Conservation (phyloP, 352 stramenopile species). For the Globisporangium cystogenes region DNA sequence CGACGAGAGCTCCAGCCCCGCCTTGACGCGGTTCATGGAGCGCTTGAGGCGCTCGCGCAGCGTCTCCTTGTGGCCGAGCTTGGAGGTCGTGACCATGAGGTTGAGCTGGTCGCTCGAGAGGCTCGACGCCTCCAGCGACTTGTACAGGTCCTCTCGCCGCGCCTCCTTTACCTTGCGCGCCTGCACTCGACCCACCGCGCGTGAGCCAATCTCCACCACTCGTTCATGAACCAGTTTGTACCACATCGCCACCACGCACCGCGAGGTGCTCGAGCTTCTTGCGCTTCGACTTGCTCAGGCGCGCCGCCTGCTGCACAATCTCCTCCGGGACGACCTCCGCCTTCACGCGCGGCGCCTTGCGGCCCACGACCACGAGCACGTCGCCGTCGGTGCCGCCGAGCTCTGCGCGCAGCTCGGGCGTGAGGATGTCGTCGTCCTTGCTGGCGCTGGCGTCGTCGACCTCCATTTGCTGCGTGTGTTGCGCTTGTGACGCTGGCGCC, state of each 20-base stretch:
- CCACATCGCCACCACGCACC: conserved; percentile 15
- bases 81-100: conserved; percentile 71
- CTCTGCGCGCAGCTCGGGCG: conserved; percentile 57
- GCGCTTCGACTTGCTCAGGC: conserved; percentile 78
- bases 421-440: conserved; percentile 33
- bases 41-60: conserved; percentile 71
- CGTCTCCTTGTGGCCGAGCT: conserved; percentile 80
- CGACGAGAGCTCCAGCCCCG: conserved; percentile 48
- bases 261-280: conserved; percentile 77
- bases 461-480: neutral
- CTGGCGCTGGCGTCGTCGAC: conserved; percentile 1
- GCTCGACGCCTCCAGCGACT: conserved; percentile 61
- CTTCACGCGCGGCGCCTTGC: conserved; percentile 51
- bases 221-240: neutral
- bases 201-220: neutral
- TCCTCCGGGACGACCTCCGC: conserved; percentile 45
- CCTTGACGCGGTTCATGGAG: conserved; percentile 72
- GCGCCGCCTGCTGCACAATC: conserved; percentile 51
- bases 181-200: conserved; percentile 3
- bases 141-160: conserved; percentile 65
- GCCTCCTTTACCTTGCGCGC: conserved; percentile 76
- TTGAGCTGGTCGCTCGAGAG: conserved; percentile 61
- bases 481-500: neutral
- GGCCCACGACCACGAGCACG: conserved; percentile 49
- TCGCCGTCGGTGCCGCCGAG: conserved; percentile 55